Evolutionary conservation across 1,139 yeast species (phyloP), one percentile per base, ranked within the genome.

Genomic region (Blastobotrys capitulatus): DNA sequence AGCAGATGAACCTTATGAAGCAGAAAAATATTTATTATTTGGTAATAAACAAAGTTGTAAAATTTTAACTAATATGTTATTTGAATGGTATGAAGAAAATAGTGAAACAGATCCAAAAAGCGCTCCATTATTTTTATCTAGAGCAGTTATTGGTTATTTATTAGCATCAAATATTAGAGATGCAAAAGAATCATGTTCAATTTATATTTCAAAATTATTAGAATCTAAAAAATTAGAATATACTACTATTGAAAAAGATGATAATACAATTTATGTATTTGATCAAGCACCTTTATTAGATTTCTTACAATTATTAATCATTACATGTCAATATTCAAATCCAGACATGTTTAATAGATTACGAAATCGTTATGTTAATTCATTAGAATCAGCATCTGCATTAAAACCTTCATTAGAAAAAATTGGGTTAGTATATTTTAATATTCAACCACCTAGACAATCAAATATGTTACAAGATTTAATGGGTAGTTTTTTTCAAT

Each of bases 391-490:
- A 46, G 63, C 75, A 26, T 65, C 63, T 50, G 69, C 65, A 1
- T 59, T 70, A 54, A 52, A 52, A 16, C 58, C 57, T 15, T 61
- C 69, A 2, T 49, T 71, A 42, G 54, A 47, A 15, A 52, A 51
- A 34, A 63, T 77, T 44, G 86, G 84, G 35, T 70, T 69, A 55
- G 61, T 68, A 6, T 79, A 76, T 61, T 83, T 82, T 57, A 86
- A 84, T 13, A 78, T 83, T 41, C 68, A 77, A 16, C 73, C 78
- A 12, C 79, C 75, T 47, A 78, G 76, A 46, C 82, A 78, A 51
- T 75, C 75, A 16, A 87, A 88, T 62, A 73, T 86, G 72, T 70
- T 90, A 60, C 92, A 88, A 59, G 88, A 84, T 60, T 75, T 90
- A 72, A 86, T 90, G 95, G 83, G 94, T 20, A 88, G 89, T 31